These are phyloP conservation scores for Sarocladiaceae sp. DNA, from an alignment of 2,329 filamentous ascomycete genomes.

Conservation along the genomic window DNA sequence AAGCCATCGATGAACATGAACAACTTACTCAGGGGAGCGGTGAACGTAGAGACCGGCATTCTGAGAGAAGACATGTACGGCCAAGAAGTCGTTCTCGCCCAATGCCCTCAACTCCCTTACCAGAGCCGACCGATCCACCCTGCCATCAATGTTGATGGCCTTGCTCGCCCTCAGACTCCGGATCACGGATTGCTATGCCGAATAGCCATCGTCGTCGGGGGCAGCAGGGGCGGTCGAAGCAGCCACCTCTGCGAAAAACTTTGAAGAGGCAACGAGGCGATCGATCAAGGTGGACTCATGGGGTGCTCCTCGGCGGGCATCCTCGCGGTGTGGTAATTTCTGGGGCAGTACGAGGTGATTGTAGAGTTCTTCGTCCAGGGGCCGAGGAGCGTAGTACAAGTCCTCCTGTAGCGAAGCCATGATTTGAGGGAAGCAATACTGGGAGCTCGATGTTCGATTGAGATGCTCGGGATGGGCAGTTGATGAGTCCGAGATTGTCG, in stretches of 20 bases:
- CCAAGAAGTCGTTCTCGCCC: not conserved
- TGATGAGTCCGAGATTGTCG: too few species aligned
- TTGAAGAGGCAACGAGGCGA: not conserved
- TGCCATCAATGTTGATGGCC: not conserved
- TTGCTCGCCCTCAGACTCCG: slow-evolving; percentile 3
- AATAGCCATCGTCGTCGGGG: too few species aligned
- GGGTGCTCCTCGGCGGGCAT: not conserved
- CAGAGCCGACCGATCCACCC: not conserved
- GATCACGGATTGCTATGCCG: slow-evolving; percentile 7
- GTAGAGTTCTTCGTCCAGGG: not conserved
- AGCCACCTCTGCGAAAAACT: not conserved
- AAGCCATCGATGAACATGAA: not conserved
- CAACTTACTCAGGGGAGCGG: slow-evolving; percentile 20
- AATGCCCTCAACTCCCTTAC: not conserved
- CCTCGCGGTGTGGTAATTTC: slow-evolving; percentile 1
- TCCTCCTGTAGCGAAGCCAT: not conserved
- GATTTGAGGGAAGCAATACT: too few species aligned
- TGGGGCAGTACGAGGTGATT: slow-evolving; percentile 1
- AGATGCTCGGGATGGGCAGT: too few species aligned
- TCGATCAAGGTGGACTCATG: not conserved
- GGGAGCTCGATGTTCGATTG: too few species aligned
- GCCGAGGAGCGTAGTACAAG: not conserved
- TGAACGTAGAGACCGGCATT: slow-evolving; percentile 26
- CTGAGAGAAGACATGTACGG: slow-evolving; percentile 13
- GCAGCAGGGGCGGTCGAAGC: not conserved